A percentile compares a stretch with the other conserved stretches of the same genome.
These are phyloP conservation scores for Chlorella vulgaris DNA, from an alignment of 139 green algal genomes.

Conservation along the genomic window DNA sequence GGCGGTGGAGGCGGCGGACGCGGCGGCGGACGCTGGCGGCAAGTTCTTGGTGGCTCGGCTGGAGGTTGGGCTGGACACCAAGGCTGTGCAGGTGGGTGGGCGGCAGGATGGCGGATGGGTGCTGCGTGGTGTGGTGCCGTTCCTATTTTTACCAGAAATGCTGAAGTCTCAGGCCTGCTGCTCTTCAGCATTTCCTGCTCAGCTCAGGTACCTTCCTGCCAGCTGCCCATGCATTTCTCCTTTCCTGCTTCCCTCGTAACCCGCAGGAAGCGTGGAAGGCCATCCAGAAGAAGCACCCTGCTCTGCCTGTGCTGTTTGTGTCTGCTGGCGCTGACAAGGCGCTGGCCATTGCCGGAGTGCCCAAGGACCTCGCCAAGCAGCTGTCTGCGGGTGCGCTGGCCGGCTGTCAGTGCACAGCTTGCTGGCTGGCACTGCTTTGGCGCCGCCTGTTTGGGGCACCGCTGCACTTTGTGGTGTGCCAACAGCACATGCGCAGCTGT, in stretches of 20 bases:
- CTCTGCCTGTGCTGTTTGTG: conserved; percentile 73
- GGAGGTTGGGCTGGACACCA: conserved; percentile 74
- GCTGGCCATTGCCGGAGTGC: conserved; percentile 76
- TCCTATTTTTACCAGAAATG: no score
- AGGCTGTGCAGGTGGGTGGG: conserved; percentile 57
- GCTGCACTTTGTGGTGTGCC: no score
- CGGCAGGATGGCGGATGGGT: background rate
- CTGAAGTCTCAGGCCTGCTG: no score
- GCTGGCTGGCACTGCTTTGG: no score
- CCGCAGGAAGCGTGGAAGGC: conserved; percentile 64
- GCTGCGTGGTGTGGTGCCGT: background rate
- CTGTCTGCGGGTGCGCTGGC: conserved; percentile 80
- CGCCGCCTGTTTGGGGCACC: no score
- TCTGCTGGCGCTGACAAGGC: conserved; percentile 74
- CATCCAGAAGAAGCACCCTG: conserved; percentile 59
- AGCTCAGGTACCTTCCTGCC: no score
- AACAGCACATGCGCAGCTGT: no score
- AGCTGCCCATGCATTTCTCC: no score
- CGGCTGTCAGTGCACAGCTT: no score
- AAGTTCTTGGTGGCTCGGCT: conserved; percentile 53
- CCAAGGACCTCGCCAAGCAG: conserved; percentile 59
- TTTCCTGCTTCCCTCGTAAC: background rate
- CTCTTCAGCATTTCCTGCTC: no score
- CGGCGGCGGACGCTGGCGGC: conserved; percentile 21
- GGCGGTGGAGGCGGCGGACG: conserved; percentile 38